Percentiles rank a stretch among this genome's conserved stretches.
phyloP scores from a whole-genome alignment of 345 rosid genomes.

The Raphanus raphanistrum region DNA sequence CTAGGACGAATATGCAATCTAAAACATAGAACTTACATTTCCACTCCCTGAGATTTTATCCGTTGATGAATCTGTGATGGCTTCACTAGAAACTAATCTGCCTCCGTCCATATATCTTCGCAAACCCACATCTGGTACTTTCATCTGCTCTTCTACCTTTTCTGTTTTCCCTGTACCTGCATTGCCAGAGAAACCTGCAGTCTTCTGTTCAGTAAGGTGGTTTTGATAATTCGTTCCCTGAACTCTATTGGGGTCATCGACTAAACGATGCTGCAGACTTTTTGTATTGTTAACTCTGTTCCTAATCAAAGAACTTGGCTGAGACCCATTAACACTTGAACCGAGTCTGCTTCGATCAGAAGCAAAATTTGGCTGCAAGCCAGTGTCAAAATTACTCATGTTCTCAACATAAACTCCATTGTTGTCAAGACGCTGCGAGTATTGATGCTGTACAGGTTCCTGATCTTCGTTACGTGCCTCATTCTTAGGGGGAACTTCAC shows the following conservation, averaged over 20 bases:
- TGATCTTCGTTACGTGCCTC: slow-evolving; percentile 47
- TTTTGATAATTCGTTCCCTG: slow-evolving; percentile 36
- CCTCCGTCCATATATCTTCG: slow-evolving; percentile 44
- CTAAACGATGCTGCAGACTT: slow-evolving; percentile 44
- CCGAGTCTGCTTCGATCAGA: slow-evolving; percentile 47
- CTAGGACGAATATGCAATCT: slow-evolving; percentile 1
- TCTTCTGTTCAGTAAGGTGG: slow-evolving; percentile 44
- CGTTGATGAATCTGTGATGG: slow-evolving; percentile 41
- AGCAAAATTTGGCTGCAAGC: slow-evolving; percentile 43
- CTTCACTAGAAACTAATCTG: slow-evolving; percentile 40
- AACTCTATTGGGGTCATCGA: slow-evolving; percentile 40
- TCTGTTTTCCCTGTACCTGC: slow-evolving; percentile 55
- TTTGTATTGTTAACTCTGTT: slow-evolving; percentile 46
- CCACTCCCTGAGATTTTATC: slow-evolving; percentile 56
- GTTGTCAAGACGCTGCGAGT: slow-evolving; percentile 48
- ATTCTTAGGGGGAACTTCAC: slow-evolving; percentile 46
- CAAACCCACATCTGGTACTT: slow-evolving; percentile 43
- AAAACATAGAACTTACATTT: slow-evolving; percentile 54
- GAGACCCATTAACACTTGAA: slow-evolving; percentile 44
- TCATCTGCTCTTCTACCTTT: slow-evolving; percentile 49
- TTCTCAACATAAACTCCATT: slow-evolving; percentile 42
- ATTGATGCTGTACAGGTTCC: slow-evolving; percentile 34
- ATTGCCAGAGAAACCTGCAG: slow-evolving; percentile 48
- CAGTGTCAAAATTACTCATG: slow-evolving; percentile 44
- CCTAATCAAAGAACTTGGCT: slow-evolving; percentile 39